phyloP scores from a whole-genome alignment of 1,284 basidiomycete genomes.

The Inonotus hispidus region DNA sequence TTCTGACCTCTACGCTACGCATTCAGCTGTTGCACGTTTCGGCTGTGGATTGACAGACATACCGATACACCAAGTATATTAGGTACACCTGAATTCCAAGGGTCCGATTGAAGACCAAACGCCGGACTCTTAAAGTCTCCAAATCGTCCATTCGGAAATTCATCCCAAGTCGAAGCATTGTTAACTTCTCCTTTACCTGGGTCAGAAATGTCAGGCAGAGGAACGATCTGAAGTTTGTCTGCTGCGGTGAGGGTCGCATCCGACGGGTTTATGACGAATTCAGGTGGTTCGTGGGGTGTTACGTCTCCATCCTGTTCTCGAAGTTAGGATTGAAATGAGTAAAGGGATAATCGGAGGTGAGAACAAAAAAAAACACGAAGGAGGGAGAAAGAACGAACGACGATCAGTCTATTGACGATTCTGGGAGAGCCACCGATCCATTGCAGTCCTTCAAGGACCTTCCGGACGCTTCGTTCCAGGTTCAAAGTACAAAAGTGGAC shows the following conservation, averaged over 20 bases:
- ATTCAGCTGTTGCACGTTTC: not conserved
- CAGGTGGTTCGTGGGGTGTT: slow-evolving; percentile 25
- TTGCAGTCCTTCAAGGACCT: slow-evolving; percentile 75
- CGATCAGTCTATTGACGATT: slow-evolving; percentile 64
- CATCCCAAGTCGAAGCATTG: slow-evolving; percentile 86
- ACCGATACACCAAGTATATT: slow-evolving; percentile 56
- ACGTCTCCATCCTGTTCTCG: slow-evolving; percentile 10
- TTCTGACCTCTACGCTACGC: slow-evolving; percentile 51
- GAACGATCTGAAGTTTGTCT: slow-evolving; percentile 37
- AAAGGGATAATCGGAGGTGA: too few relatives aligned
- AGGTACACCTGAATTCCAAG: slow-evolving; percentile 40
- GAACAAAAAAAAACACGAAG: slow-evolving; percentile 2
- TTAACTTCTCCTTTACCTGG: slow-evolving; percentile 68
- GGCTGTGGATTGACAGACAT: slow-evolving; percentile 21
- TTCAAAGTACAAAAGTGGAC: slow-evolving; percentile 98
- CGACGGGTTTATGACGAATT: slow-evolving; percentile 54
- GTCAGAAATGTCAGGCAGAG: slow-evolving; percentile 40
- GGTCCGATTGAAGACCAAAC: slow-evolving; percentile 71
- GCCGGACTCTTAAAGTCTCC: slow-evolving; percentile 97
- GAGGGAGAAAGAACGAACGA: slow-evolving; percentile 38
- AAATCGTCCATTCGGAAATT: slow-evolving; percentile 99
- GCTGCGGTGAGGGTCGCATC: slow-evolving; percentile 56
- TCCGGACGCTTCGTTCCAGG: slow-evolving; percentile 91
- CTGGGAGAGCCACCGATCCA: slow-evolving; percentile 50
- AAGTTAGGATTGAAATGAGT: slow-evolving; percentile 11